These are phyloP conservation scores for Syncephalis plumigaleata DNA, from an alignment of 371 early-diverging fungal genomes.

Conservation along the genomic window DNA sequence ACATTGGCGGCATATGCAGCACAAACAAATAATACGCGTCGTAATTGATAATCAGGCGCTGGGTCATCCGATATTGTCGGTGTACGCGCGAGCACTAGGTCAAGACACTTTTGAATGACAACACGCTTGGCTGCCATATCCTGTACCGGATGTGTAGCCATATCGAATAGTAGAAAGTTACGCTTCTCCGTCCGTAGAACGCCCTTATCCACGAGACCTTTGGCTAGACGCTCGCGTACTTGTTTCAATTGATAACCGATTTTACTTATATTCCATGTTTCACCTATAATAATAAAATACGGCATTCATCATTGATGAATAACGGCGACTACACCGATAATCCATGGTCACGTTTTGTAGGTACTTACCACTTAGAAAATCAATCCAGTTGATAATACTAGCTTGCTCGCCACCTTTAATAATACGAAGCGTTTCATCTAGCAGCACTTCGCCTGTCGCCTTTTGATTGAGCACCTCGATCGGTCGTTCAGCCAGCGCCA, in stretches of 20 bases:
- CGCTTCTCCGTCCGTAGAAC: constrained; percentile 86
- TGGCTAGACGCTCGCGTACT: constrained; percentile 90
- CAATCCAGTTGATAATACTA: constrained; percentile 87
- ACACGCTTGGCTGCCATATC: constrained; percentile 73
- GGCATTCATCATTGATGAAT: neutral
- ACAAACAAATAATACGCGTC: constrained; percentile 84
- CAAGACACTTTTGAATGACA: constrained; percentile 50
- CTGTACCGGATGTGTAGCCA: constrained; percentile 86
- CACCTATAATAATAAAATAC: constrained; percentile 43
- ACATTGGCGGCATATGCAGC: constrained; percentile 92
- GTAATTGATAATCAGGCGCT: constrained; percentile 23
- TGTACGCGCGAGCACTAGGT: constrained; percentile 23
- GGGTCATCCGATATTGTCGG: constrained; percentile 15
- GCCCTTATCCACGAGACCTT: constrained; percentile 96
- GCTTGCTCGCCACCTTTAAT: constrained; percentile 55
- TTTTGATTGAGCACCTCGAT: constrained; percentile 68
- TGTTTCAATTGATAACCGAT: constrained; percentile 93
- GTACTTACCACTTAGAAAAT: constrained; percentile 89
- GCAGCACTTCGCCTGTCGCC: constrained; percentile 83
- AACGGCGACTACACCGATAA: neutral
- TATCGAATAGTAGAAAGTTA: constrained; percentile 87
- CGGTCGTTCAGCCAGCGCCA: constrained; percentile 49
- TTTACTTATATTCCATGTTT: constrained; percentile 94
- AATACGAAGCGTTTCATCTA: constrained; percentile 84
- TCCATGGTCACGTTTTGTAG: neutral